Conservation (phyloP, 129 eudicot species). For the Saposhnikovia divaricata region DNA sequence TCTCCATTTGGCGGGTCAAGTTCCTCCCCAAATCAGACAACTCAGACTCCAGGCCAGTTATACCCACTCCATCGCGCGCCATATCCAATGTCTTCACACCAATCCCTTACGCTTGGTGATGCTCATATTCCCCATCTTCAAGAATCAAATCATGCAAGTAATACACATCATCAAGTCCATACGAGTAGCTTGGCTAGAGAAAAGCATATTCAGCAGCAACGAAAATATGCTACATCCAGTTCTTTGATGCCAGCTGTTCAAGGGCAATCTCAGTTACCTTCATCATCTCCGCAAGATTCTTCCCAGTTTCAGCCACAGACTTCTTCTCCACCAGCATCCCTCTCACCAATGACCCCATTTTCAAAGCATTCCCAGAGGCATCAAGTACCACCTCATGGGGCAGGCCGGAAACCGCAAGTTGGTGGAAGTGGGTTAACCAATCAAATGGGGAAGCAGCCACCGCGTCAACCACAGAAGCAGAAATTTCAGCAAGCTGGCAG, state of each 20-base stretch:
- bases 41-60: conserved; percentile 41
- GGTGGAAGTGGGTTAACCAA: conserved; percentile 33
- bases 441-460: conserved; percentile 47
- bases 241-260: conserved; percentile 50
- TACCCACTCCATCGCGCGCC: conserved; percentile 48
- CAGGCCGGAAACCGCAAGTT: conserved; percentile 41
- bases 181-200: conserved; percentile 62
- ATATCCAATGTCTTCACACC: conserved; percentile 58
- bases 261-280: conserved; percentile 50
- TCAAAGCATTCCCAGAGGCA: conserved; percentile 47
- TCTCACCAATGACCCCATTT: conserved; percentile 35
- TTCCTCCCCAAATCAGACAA: conserved; percentile 43
- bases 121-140: conserved; percentile 16
- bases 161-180: conserved; percentile 50
- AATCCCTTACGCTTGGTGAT: conserved; percentile 36
- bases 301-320: conserved; percentile 47
- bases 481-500: conserved; percentile 52
- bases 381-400: conserved; percentile 42
- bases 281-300: conserved; percentile 54
- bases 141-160: conserved; percentile 35
- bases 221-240: conserved; percentile 50
- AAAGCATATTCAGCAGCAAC: conserved; percentile 51
- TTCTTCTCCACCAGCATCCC: conserved; percentile 47
- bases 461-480: conserved; percentile 31
- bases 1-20: conserved; percentile 38